Percentiles rank a stretch among this genome's conserved stretches.
These are phyloP conservation scores for Lobulomyces angularis DNA, from an alignment of 192 early-diverging fungal genomes.

Conservation along the genomic window DNA sequence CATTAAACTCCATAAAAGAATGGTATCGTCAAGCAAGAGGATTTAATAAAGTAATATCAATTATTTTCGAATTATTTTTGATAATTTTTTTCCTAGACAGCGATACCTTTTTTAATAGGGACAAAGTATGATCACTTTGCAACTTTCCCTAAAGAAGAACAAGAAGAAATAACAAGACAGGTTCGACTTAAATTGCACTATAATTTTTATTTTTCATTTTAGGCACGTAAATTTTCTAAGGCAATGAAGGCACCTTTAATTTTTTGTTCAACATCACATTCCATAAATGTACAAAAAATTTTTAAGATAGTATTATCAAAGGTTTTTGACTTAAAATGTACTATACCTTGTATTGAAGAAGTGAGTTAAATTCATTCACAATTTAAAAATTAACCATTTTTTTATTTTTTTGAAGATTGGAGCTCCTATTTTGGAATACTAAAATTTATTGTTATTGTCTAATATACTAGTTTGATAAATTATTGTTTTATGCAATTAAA, in stretches of 20 bases:
- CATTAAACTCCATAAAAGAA: slow-evolving; percentile 85
- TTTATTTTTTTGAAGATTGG: no score
- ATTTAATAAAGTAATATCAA: slow-evolving; percentile 67
- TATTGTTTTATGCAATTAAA: no score
- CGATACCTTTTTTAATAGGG: slow-evolving; percentile 86
- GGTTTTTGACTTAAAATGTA: slow-evolving; percentile 86
- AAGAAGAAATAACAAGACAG: slow-evolving; percentile 86
- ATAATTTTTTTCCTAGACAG: slow-evolving; percentile 38
- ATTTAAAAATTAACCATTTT: no score
- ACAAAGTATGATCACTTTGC: slow-evolving; percentile 95
- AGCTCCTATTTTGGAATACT: slow-evolving; percentile 84
- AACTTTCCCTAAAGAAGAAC: slow-evolving; percentile 70
- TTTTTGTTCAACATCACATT: slow-evolving; percentile 85
- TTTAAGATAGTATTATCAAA: slow-evolving; percentile 92
- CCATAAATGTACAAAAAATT: slow-evolving; percentile 94
- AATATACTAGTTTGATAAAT: no score
- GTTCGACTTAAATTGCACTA: slow-evolving; percentile 17
- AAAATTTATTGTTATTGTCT: no score
- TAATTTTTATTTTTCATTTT: background rate
- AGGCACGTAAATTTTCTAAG: slow-evolving; percentile 73
- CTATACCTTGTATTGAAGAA: slow-evolving; percentile 85
- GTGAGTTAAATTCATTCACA: no score
- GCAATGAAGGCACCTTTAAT: slow-evolving; percentile 94
- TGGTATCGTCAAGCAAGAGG: slow-evolving; percentile 94
- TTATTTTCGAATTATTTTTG: background rate